These are phyloP conservation scores for Jaenimonas drosophilae DNA, from an alignment of 208 protist genomes.

Conservation along the genomic window DNA sequence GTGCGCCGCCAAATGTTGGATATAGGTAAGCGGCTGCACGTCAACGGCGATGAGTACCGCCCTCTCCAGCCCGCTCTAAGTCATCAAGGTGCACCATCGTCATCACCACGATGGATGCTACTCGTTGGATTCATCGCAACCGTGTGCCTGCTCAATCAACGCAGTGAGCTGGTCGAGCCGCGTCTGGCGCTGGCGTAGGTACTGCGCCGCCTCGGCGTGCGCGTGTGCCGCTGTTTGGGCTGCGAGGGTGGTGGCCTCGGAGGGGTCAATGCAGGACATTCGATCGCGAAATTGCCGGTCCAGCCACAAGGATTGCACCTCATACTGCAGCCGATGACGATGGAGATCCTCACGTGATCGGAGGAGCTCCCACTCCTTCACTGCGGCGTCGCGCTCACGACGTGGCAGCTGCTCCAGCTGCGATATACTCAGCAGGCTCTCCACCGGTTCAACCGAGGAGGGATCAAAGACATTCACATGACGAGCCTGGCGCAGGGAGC, in stretches of 20 bases:
- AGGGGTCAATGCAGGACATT: conserved; percentile 13
- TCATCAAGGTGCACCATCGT: too few species aligned
- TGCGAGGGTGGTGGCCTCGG: conserved; percentile 10
- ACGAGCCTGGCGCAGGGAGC: too few species aligned
- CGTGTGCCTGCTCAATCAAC: conserved; percentile 2
- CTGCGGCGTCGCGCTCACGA: not conserved
- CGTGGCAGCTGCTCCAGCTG: too few species aligned
- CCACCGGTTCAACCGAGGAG: too few species aligned
- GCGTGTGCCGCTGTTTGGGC: conserved; percentile 15
- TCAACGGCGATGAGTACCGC: too few species aligned
- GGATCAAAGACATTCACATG: too few species aligned
- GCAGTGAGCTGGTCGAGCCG: conserved; percentile 9
- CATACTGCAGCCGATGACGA: conserved; percentile 31
- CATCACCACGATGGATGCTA: not conserved
- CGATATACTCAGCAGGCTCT: too few species aligned
- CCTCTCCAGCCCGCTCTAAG: too few species aligned
- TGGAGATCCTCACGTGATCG: conserved; percentile 21
- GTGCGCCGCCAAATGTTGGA: not conserved
- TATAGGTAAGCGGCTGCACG: too few species aligned
- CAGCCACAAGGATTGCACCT: conserved; percentile 24
- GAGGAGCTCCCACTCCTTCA: conserved; percentile 16
- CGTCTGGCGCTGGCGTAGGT: conserved; percentile 20
- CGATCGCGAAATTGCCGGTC: conserved; percentile 31
- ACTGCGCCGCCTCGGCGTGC: conserved; percentile 20
- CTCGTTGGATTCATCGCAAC: not conserved